Conservation (phyloP, 139 green algal genomes). For the Chlamydomonas schloesseri region DNA sequence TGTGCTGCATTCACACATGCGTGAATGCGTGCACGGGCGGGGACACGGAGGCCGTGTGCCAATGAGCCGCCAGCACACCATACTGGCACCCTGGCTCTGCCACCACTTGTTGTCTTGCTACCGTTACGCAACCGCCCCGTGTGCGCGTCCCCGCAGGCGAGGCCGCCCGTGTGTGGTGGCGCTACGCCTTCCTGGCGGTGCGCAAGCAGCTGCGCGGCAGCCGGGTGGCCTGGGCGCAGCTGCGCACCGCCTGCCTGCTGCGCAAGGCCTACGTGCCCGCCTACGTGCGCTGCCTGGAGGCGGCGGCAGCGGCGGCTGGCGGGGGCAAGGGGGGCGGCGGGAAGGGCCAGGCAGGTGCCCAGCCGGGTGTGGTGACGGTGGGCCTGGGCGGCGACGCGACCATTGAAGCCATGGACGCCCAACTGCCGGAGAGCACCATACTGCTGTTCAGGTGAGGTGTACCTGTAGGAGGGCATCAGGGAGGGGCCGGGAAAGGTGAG, state of each 20-base stretch:
- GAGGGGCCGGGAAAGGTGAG: too few species aligned
- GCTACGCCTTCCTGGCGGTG: conserved; percentile 77
- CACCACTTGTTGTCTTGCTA: too few species aligned
- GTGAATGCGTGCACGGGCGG: too few species aligned
- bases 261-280: conserved; percentile 78
- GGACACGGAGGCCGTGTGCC: too few species aligned
- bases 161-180: conserved; percentile 82
- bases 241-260: conserved; percentile 41
- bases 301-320: background rate
- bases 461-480: too few species aligned
- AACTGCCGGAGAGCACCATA: conserved; percentile 82
- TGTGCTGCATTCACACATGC: too few species aligned
- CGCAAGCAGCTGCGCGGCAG: conserved; percentile 12
- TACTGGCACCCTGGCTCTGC: too few species aligned
- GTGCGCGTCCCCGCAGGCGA: conserved; percentile 27
- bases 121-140: too few species aligned
- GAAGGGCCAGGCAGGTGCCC: background rate
- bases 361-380: background rate
- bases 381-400: conserved; percentile 57
- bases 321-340: background rate
- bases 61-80: too few species aligned
- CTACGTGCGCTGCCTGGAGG: conserved; percentile 71
- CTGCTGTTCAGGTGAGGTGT: conserved; percentile 84
- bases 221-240: background rate
- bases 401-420: conserved; percentile 74